phyloP scores from a whole-genome alignment of 345 rosid species.

The Gossypium raimondii region DNA sequence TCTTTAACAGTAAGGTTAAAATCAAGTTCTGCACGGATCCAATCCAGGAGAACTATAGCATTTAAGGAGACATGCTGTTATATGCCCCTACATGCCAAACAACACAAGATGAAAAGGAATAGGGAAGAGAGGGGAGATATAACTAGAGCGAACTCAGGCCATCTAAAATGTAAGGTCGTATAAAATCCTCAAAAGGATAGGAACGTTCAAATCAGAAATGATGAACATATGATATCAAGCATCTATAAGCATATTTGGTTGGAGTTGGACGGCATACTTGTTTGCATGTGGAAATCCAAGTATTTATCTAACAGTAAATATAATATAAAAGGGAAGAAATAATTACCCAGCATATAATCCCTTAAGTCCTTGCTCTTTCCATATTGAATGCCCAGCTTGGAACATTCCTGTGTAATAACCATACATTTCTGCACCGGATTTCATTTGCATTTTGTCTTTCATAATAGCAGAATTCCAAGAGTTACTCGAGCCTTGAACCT shows the following conservation, averaged over 20 bases:
- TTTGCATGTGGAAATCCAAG: neutral
- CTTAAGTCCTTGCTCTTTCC: slow-evolving; percentile 76
- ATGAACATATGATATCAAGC: neutral
- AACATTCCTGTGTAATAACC: slow-evolving; percentile 78
- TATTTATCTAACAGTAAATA: neutral
- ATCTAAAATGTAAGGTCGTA: neutral
- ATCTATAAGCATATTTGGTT: neutral
- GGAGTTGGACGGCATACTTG: neutral
- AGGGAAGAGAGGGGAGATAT: neutral
- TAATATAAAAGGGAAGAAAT: slow-evolving; percentile 8
- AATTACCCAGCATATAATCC: slow-evolving; percentile 90
- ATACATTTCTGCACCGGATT: slow-evolving; percentile 56
- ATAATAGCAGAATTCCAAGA: slow-evolving; percentile 61
- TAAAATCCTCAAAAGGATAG: neutral
- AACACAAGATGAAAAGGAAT: neutral
- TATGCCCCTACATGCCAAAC: neutral
- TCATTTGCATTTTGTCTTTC: slow-evolving; percentile 36
- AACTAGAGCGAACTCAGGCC: neutral
- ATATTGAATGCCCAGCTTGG: slow-evolving; percentile 83
- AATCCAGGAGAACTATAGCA: slow-evolving; percentile 2
- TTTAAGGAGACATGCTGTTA: neutral
- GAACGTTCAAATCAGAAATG: neutral
- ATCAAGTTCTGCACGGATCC: neutral
- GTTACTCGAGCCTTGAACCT: slow-evolving; percentile 76
- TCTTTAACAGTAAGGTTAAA: neutral